A percentile compares a stretch with the other conserved stretches of the same genome.
Conservation (phyloP, 2,329 filamentous ascomycete species). For the Curvularia lunata region DNA sequence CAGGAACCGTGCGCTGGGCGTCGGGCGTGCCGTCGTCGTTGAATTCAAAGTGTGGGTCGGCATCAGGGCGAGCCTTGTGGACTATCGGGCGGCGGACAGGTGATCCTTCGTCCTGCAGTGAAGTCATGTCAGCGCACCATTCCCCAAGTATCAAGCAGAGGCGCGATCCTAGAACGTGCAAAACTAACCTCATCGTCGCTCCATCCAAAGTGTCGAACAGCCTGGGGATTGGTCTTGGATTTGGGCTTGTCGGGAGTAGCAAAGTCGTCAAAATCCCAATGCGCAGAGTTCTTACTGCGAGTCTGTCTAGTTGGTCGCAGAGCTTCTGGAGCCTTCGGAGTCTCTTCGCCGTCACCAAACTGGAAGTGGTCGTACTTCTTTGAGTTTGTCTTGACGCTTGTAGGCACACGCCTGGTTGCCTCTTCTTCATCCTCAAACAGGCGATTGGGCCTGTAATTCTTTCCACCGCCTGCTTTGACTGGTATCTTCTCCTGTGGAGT, state of each 20-base stretch:
- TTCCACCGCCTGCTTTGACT: constrained; percentile 56
- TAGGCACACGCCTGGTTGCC: constrained; percentile 24
- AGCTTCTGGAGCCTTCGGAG: constrained; percentile 43
- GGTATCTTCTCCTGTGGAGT: constrained; percentile 52
- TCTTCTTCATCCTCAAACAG: constrained; percentile 62
- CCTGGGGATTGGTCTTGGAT: constrained; percentile 68
- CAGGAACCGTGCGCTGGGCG: constrained; percentile 52
- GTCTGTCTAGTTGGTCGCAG: constrained; percentile 61
- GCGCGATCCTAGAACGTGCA: constrained; percentile 23
- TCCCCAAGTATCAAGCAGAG: constrained; percentile 1
- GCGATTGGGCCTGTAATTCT: constrained; percentile 60
- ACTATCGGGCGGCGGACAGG: constrained; percentile 65
- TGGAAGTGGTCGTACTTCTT: constrained; percentile 88
- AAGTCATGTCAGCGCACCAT: constrained; percentile 27
- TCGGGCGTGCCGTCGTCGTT: constrained; percentile 72
- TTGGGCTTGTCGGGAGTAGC: constrained; percentile 78
- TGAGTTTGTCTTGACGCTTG: constrained; percentile 69
- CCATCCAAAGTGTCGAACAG: constrained; percentile 78
- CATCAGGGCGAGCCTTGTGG: constrained; percentile 76
- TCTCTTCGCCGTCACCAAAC: constrained; percentile 68
- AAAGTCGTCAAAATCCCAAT: constrained; percentile 92
- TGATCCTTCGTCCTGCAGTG: constrained; percentile 60
- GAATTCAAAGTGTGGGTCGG: constrained; percentile 83
- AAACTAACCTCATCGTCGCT: constrained; percentile 68
- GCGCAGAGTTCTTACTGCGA: constrained; percentile 16